These are phyloP conservation scores for Penicillium pancosmium DNA, from an alignment of 495 filamentous ascomycete genomes.

Conservation along the genomic window DNA sequence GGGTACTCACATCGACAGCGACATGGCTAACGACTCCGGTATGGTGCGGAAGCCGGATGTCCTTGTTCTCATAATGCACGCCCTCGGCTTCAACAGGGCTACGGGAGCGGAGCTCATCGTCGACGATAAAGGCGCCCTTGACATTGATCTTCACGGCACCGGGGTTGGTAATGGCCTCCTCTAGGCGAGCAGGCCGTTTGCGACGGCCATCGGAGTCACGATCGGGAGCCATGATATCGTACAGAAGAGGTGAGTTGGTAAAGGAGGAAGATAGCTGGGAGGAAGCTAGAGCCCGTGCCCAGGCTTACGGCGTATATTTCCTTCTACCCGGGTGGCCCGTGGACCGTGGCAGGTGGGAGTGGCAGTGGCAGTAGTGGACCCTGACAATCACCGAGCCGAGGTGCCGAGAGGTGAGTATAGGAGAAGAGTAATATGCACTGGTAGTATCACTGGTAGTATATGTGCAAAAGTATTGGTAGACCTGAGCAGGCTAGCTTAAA, in stretches of 20 bases:
- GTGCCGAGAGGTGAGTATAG: too few relatives aligned
- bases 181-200: slow-evolving; percentile 40
- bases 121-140: slow-evolving; percentile 92
- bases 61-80: slow-evolving; percentile 76
- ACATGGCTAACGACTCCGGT: slow-evolving; percentile 92
- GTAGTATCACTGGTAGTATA: too few relatives aligned
- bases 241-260: background rate
- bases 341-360: slow-evolving; percentile 18
- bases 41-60: slow-evolving; percentile 95
- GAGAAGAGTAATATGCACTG: too few relatives aligned
- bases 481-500: too few relatives aligned
- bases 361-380: slow-evolving; percentile 3
- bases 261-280: background rate
- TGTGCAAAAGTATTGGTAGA: too few relatives aligned
- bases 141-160: slow-evolving; percentile 93
- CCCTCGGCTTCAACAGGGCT: slow-evolving; percentile 56
- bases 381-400: slow-evolving; percentile 20
- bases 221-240: slow-evolving; percentile 25
- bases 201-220: slow-evolving; percentile 22
- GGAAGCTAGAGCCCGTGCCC: slow-evolving; percentile 35
- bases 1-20: slow-evolving; percentile 80
- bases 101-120: slow-evolving; percentile 65
- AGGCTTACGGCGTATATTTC: slow-evolving; percentile 55
- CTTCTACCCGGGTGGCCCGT: slow-evolving; percentile 41
- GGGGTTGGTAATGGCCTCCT: slow-evolving; percentile 79